Conservation (phyloP, 2,329 filamentous ascomycete genomes). For the Xylaria sp. region DNA sequence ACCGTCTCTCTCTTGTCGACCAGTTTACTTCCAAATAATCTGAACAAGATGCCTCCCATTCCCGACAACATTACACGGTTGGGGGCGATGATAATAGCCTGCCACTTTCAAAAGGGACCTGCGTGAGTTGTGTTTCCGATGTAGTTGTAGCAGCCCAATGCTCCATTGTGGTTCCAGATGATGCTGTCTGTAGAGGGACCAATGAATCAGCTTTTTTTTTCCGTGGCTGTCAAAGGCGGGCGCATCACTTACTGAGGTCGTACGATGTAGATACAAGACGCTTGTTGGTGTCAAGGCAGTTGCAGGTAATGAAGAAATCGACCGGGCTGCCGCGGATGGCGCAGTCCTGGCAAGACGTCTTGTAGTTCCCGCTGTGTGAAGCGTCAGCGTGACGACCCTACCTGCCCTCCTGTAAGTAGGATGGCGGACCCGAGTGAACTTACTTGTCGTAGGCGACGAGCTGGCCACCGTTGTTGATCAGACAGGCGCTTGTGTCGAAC, state of each 20-base stretch:
- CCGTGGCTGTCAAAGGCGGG: neutral
- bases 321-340: slow-evolving; percentile 27
- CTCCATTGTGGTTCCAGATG: slow-evolving; percentile 42
- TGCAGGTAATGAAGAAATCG: slow-evolving; percentile 32
- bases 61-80: neutral
- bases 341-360: slow-evolving; percentile 34
- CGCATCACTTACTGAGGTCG: slow-evolving; percentile 33
- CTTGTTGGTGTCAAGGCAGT: slow-evolving; percentile 28
- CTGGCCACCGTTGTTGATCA: slow-evolving; percentile 35
- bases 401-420: neutral
- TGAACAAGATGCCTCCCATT: neutral
- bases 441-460: slow-evolving; percentile 30
- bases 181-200: slow-evolving; percentile 36
- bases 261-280: slow-evolving; percentile 23
- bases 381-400: slow-evolving; percentile 6
- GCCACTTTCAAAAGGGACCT: slow-evolving; percentile 28
- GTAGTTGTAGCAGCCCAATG: slow-evolving; percentile 42
- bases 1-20: too few species aligned
- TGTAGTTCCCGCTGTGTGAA: slow-evolving; percentile 36
- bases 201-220: slow-evolving; percentile 1
- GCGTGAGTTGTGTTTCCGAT: slow-evolving; percentile 41
- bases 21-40: neutral
- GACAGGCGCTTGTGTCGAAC: slow-evolving; percentile 41
- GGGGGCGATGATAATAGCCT: too few species aligned
- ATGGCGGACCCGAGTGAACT: slow-evolving; percentile 4